Evolutionary conservation across 2,329 filamentous ascomycete genomes (phyloP), one percentile per base, ranked within the genome.

Genomic region (Neonectria sp.): DNA sequence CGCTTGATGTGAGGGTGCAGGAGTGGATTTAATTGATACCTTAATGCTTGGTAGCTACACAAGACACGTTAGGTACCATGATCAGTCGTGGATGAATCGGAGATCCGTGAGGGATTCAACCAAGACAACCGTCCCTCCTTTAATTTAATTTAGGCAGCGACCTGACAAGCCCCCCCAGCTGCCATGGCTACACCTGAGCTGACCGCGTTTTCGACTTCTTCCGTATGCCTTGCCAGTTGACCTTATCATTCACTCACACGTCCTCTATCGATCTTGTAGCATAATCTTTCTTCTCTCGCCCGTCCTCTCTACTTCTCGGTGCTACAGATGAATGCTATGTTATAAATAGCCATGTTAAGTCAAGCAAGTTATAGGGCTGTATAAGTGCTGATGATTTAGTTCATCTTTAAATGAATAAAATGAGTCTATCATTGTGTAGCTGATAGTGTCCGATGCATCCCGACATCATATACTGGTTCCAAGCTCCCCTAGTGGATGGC

Each of bases 181-280:
- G 45, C 24, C 45, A 48, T 48, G 45, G 45, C 45, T 25, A 25
- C 45, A 48, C 45, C 45, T 48, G 45, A 13, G n/a, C 45, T 48
- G 21, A 48, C 45, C 45, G 11, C 45, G 1, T 13, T 21, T 48
- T 21, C 45, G 45, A 48, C 21, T 48, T 48, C 21, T 48, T 25
- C 45, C 21, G 45, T 12, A 48, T 27, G 45, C 45, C 45, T 48
- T 25, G 8, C n/a, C 1, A 48, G 24, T 25, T 48, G 45, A 25
- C 21, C 45, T 48, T 25, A 4, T 17, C 8, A 21, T 21, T 45
- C n/a, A 27, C 45, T 25, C 17, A 13, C n/a, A 4, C 24, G 27
- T 25, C 45, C 11, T 17, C 43, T 33, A 11, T 3, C 31, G 11
- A 12, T 11, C 31, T 33, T 33, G 31, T n/a, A 37, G 12, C 35